Base-by-base conservation (phyloP, 2,329 filamentous ascomycete genomes). In the Alternaria sp. region DNA sequence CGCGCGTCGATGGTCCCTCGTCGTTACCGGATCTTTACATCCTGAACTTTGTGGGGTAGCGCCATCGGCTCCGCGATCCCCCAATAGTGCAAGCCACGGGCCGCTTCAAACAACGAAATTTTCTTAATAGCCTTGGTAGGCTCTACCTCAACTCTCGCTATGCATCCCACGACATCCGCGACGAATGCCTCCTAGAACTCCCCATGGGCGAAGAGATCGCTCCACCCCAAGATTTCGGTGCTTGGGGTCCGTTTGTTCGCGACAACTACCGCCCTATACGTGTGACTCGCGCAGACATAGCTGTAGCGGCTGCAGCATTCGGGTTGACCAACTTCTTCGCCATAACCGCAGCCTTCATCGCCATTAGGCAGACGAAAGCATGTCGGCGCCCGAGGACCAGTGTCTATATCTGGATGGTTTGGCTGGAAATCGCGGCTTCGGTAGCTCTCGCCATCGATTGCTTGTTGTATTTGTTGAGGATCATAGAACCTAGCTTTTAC, bases 351-450 rank as follows among this genome's bases (percentile, higher is more conserved):
- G 69, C 78, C 36, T 82, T 76, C 56, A 65, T 72, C 40, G 80
- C 75, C 8, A 47, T 65, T 26, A 61, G 12, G 58, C 76, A 69
- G 65, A 80, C 57, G 51, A 72, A 51, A 57, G 47, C 59, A 13
- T 72, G 69, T 25, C 67, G 68, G 6, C 58, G 44, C 59, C 64
- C 75, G 8, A 62, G 65, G 43, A 67, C 65, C 15, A 83, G 81
- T 54, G 65, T 71, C 1, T 84, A 84, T 58, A 75, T 85, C 0
- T 81, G 79, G 75, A 81, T 85, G 81, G 78, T 85, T 54, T 85
- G 83, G 83, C 57, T 79, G 6, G 83, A 85, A 69, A 76, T 84
- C 8, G 15, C 75, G 4, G 82, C 82, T 4, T 84, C 80, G 25
- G 66, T 83, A 8, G 69, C 74, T 13, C 83, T 85, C 45, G 76